Percentiles rank a stretch among this genome's conserved stretches.
Conservation (phyloP, 306 rosid species). For the Hippophae tibetana region DNA sequence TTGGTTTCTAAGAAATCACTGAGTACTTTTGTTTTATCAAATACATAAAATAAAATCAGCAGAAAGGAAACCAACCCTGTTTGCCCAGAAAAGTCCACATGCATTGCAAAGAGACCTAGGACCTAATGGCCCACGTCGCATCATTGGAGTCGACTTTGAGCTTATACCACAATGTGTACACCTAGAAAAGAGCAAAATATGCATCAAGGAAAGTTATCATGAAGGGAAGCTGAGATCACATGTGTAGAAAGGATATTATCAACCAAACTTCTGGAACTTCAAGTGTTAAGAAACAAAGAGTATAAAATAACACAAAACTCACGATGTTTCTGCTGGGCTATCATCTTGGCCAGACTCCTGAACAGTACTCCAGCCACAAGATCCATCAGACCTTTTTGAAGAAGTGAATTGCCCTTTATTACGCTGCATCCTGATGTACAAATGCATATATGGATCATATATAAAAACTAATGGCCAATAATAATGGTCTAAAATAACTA, state of each 20-base stretch:
- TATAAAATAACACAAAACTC: conserved; percentile 14
- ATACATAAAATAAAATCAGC: too few relatives aligned
- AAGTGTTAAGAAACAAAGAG: neutral
- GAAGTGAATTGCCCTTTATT: conserved; percentile 52
- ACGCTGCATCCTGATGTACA: conserved; percentile 47
- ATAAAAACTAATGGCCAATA: too few relatives aligned
- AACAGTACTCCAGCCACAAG: conserved; percentile 20
- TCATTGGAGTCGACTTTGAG: conserved; percentile 50
- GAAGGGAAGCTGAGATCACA: conserved; percentile 3
- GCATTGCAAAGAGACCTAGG: conserved; percentile 50
- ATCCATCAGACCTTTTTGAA: conserved; percentile 36
- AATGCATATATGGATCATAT: neutral
- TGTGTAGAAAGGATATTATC: conserved; percentile 1
- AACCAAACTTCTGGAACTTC: conserved; percentile 2
- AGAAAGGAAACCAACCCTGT: conserved; percentile 27
- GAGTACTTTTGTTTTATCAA: too few relatives aligned
- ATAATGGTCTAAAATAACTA: too few relatives aligned
- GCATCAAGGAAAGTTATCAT: neutral
- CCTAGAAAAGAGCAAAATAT: conserved; percentile 17
- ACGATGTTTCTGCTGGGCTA: conserved; percentile 38
- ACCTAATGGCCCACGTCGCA: conserved; percentile 54
- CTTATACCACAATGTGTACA: conserved; percentile 46
- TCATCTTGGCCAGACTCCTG: conserved; percentile 44
- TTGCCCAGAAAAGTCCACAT: conserved; percentile 55
- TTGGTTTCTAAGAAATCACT: too few relatives aligned